These are phyloP conservation scores for Myxozyma mucilagina DNA, from an alignment of 805 yeast genomes.

Conservation along the genomic window DNA sequence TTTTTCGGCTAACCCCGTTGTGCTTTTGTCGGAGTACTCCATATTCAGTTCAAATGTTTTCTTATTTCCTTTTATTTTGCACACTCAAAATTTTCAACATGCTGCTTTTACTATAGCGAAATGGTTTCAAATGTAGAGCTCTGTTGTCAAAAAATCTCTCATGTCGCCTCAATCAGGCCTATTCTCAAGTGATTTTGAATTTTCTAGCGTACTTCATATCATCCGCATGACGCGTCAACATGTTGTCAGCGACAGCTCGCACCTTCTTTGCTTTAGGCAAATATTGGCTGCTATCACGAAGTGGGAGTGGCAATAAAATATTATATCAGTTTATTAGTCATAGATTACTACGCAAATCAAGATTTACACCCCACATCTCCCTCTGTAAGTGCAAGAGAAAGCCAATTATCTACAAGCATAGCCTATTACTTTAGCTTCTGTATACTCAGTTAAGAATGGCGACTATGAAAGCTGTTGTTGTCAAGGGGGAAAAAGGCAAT, in stretches of 20 bases:
- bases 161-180: neutral
- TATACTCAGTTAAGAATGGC: neutral
- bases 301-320: no score
- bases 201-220: no score
- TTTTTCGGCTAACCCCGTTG: conserved; percentile 10
- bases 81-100: neutral
- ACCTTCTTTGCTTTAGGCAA: no score
- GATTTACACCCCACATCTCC: no score
- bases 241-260: no score
- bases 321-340: neutral
- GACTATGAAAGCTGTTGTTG: conserved; percentile 38
- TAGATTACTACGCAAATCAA: no score
- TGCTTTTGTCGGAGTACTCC: conserved; percentile 8
- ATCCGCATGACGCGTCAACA: no score
- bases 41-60: neutral
- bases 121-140: neutral
- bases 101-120: neutral
- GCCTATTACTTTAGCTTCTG: neutral
- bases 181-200: neutral
- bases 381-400: no score
- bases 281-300: no score
- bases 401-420: neutral
- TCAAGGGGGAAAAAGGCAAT: conserved; percentile 37
- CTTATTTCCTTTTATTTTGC: neutral
- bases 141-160: no score